Evolutionary conservation across 192 early-diverging fungal species (phyloP), one percentile per base, ranked within the genome.

Genomic region (Coemansia erecta): DNA sequence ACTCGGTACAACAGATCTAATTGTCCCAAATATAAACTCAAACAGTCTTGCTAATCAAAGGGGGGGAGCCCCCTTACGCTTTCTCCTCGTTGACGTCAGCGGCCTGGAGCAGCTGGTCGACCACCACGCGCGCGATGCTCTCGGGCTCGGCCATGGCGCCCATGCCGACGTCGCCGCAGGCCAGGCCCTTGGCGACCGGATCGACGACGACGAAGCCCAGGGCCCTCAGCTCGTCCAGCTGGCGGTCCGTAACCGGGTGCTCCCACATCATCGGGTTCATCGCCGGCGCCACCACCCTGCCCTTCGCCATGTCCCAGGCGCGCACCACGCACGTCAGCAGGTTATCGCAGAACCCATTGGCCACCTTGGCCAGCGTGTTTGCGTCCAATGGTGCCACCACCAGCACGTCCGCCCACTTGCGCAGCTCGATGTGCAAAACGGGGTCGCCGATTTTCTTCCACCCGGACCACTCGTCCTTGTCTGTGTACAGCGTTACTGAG

Each of bases 201-300:
- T 80, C 65, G 14, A 96, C 84, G 9, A 96, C 73, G 14, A 55
- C 60, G 58, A 88, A 94, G 1, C 82, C 72, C 21, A 92, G 73
- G 28, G 74, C 63, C 19, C 61, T 66, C 13, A 94, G 66, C 10
- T 76, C 60, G 2, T 54, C 28, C 26, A 95, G 61, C 67, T 97
- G 96, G 31, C 68, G 72, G 7, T 60, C 70, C 0, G 96, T 97
- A 43, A 94, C 85, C 18, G 90, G 92, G 73, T 98, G 94, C 39
- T 88, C 85, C 92, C 92, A 98, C 96, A 97, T 97, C 78, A 85
- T 82, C 7, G 93, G 95, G 60, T 97, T 96, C 94, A 98, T 98
- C n/a, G 94, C 94, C 9, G 94, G 96, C 57, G 88, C 92, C 7
- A 91, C 82, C 14, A 94, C 56, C 2, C 95, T 83, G 0, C 89